These are phyloP conservation scores for Phytophthora citricola DNA, from an alignment of 352 stramenopile species.

Conservation along the genomic window DNA sequence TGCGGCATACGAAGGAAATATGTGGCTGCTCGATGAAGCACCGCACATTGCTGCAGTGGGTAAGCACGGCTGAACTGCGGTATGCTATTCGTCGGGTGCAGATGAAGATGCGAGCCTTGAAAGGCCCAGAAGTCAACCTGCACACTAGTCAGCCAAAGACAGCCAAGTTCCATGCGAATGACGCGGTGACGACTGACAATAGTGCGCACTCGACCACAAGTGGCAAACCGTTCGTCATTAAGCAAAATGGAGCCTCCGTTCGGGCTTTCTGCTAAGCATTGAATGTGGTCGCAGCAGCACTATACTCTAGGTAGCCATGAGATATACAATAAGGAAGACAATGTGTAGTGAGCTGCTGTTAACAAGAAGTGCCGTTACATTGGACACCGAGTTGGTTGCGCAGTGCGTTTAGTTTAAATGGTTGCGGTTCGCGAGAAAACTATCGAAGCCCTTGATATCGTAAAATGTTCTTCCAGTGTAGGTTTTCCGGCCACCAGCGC, in stretches of 20 bases:
- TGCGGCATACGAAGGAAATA: conserved; percentile 71
- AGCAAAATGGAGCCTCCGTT: conserved; percentile 11
- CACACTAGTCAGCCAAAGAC: too few species aligned
- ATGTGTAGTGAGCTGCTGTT: too few species aligned
- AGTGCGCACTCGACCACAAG: neutral
- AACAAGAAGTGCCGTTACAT: too few species aligned
- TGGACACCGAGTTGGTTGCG: neutral
- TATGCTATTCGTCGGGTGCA: conserved; percentile 78
- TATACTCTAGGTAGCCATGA: too few species aligned
- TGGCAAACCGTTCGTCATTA: conserved; percentile 20
- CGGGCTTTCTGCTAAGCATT: conserved; percentile 8
- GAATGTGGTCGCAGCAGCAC: neutral
- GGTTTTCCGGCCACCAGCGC: neutral
- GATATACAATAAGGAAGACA: neutral
- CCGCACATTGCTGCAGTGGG: conserved; percentile 73
- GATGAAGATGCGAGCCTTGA: conserved; percentile 59
- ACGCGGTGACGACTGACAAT: neutral
- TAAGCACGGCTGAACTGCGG: conserved; percentile 63
- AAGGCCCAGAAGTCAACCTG: neutral
- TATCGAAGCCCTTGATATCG: conserved; percentile 73
- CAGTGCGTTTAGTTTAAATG: neutral
- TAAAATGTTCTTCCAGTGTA: conserved; percentile 69
- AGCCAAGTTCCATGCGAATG: neutral
- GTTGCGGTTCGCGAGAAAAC: conserved; percentile 45
- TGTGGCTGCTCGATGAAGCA: conserved; percentile 64